Evolutionary conservation across 2,329 filamentous ascomycete genomes (phyloP).

Genomic region (Clonostachys rosea): DNA sequence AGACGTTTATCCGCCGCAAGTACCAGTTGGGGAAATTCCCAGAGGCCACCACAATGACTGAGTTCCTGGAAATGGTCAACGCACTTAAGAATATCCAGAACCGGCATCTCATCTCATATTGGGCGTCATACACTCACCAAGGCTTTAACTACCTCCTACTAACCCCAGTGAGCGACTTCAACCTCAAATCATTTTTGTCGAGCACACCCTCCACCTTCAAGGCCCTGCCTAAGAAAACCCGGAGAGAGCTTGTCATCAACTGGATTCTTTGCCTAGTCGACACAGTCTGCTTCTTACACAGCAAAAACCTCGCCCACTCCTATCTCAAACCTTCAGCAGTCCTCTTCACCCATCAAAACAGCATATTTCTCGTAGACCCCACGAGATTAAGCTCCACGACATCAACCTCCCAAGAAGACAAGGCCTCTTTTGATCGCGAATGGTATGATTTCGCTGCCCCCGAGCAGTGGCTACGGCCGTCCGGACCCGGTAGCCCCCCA

Average conservation of each 20-base stretch:
- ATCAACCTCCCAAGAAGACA: constrained; percentile 33
- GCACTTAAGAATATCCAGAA: constrained; percentile 56
- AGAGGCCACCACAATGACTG: constrained; percentile 11
- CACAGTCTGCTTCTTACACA: constrained; percentile 64
- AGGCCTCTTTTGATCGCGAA: constrained; percentile 58
- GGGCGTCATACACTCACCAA: constrained; percentile 65
- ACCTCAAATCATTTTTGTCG: constrained; percentile 62
- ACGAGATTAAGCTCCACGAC: constrained; percentile 38
- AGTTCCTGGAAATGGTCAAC: constrained; percentile 58
- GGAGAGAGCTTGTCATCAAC: constrained; percentile 58
- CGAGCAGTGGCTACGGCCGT: constrained; percentile 52
- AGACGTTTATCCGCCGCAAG: constrained; percentile 49
- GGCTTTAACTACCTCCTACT: constrained; percentile 62
- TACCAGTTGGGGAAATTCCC: constrained; percentile 40
- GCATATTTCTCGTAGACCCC: constrained; percentile 64
- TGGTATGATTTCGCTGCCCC: constrained; percentile 70
- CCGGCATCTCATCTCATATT: constrained; percentile 66
- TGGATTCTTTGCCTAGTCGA: constrained; percentile 73
- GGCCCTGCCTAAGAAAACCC: constrained; percentile 53
- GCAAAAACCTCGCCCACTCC: constrained; percentile 57
- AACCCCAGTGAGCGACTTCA: constrained; percentile 62
- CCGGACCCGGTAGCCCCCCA: constrained; percentile 23
- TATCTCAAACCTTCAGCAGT: constrained; percentile 69
- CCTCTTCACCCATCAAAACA: constrained; percentile 59
- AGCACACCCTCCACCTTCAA: constrained; percentile 59